Conservation (phyloP, 2,329 filamentous ascomycete genomes). For the Ceratocystis eucalypticola region DNA sequence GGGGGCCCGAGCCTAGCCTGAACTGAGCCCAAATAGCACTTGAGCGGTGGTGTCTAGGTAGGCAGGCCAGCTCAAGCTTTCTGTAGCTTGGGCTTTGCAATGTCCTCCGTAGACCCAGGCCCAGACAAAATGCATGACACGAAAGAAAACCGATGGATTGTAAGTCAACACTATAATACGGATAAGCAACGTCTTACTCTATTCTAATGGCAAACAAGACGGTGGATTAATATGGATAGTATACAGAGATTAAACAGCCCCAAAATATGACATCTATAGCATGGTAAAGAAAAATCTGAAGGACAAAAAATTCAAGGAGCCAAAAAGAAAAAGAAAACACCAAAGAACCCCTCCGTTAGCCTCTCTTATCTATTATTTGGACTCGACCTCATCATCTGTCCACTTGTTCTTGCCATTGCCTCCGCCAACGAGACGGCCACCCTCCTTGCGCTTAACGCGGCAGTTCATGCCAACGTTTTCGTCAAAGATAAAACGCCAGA, state of each 20-base stretch:
- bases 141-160: neutral
- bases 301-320: neutral
- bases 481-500: constrained; percentile 93
- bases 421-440: constrained; percentile 47
- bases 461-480: constrained; percentile 80
- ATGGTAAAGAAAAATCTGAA: neutral
- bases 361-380: constrained; percentile 28
- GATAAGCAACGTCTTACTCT: too few relatives aligned
- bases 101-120: too few relatives aligned
- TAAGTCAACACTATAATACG: too few relatives aligned
- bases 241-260: neutral
- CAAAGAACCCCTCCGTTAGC: neutral
- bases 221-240: neutral
- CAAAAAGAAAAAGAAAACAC: neutral
- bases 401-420: constrained; percentile 47
- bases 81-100: too few relatives aligned
- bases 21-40: too few relatives aligned
- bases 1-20: too few relatives aligned
- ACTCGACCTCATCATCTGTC: constrained; percentile 43
- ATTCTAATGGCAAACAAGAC: too few relatives aligned
- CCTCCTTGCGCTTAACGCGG: constrained; percentile 81
- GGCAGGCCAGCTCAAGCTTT: neutral
- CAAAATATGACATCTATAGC: neutral
- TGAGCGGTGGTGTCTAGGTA: neutral
- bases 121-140: neutral